Conservation (phyloP, 1,139 yeast species). For the Wickerhamiella pararugosa region DNA sequence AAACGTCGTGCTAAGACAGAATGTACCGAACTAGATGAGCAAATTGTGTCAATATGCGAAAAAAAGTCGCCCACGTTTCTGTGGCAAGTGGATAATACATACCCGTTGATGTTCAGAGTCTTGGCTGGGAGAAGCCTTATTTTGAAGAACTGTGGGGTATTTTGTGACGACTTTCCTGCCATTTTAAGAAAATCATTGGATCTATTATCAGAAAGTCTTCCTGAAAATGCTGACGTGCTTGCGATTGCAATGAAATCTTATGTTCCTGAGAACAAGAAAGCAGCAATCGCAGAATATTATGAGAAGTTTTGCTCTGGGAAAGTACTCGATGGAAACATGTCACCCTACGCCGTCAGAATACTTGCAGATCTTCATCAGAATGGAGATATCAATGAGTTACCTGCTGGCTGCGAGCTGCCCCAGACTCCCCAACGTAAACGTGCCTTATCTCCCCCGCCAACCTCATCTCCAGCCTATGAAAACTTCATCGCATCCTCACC, state of each 20-base stretch:
- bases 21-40: background rate
- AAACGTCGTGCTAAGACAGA: background rate
- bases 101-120: slow-evolving; percentile 2
- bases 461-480: background rate
- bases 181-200: background rate
- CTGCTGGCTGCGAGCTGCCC: background rate
- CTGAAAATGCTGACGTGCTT: slow-evolving; percentile 5
- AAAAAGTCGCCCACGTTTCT: background rate
- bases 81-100: background rate
- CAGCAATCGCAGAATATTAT: background rate
- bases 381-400: background rate
- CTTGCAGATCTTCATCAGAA: background rate
- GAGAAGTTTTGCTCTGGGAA: background rate
- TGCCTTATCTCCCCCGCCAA: background rate
- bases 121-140: slow-evolving; percentile 4
- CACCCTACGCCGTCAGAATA: background rate
- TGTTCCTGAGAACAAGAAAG: background rate
- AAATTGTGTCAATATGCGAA: background rate
- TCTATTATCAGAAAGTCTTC: slow-evolving; percentile 1
- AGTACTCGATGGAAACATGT: background rate
- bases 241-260: slow-evolving; percentile 2
- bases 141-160: background rate
- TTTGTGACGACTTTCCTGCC: background rate
- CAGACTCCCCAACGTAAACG: background rate
- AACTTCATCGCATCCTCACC: too few species aligned